Evolutionary conservation across 768 basidiomycete genomes (phyloP).

Genomic region (Panaeolus cyanescens): DNA sequence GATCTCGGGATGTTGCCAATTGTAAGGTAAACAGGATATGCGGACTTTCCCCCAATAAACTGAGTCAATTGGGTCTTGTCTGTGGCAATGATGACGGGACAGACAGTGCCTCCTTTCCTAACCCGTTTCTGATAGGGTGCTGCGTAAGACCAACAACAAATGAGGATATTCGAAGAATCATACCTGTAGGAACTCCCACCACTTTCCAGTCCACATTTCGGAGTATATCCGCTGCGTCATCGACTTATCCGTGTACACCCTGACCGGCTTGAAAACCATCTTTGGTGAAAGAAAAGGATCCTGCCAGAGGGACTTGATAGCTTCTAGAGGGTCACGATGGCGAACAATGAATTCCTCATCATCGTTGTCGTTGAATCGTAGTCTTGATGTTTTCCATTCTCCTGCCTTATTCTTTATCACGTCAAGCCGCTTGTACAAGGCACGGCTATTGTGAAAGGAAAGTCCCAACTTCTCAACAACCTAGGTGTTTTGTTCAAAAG

Average conservation of each 20-base stretch:
- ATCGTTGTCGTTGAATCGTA: slow-evolving; percentile 21
- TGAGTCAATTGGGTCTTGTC: slow-evolving; percentile 33
- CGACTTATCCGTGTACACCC: slow-evolving; percentile 19
- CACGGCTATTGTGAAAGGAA: slow-evolving; percentile 20
- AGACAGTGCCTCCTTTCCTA: slow-evolving; percentile 3
- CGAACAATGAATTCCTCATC: slow-evolving; percentile 14
- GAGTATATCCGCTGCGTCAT: slow-evolving; percentile 20
- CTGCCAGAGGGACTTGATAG: slow-evolving; percentile 25
- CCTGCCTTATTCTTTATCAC: slow-evolving; percentile 20
- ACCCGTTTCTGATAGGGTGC: slow-evolving; percentile 10
- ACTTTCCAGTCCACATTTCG: slow-evolving; percentile 35
- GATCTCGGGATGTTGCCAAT: slow-evolving; percentile 36
- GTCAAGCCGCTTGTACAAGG: slow-evolving; percentile 22
- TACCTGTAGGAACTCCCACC: slow-evolving; percentile 36
- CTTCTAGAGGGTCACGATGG: slow-evolving; percentile 25
- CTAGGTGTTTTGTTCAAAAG: slow-evolving; percentile 4
- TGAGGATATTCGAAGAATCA: neutral
- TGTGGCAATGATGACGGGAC: slow-evolving; percentile 34
- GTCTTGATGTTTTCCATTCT: slow-evolving; percentile 16
- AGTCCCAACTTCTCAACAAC: slow-evolving; percentile 24
- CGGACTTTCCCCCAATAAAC: slow-evolving; percentile 33
- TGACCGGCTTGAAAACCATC: slow-evolving; percentile 23
- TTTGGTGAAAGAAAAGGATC: slow-evolving; percentile 25
- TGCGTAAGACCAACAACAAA: neutral
- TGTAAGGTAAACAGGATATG: slow-evolving; percentile 42